A percentile compares a stretch with the other conserved stretches of the same genome.
Conservation (phyloP, 2,329 filamentous ascomycete genomes). For the Dryadomyces quercus-mongolicae region DNA sequence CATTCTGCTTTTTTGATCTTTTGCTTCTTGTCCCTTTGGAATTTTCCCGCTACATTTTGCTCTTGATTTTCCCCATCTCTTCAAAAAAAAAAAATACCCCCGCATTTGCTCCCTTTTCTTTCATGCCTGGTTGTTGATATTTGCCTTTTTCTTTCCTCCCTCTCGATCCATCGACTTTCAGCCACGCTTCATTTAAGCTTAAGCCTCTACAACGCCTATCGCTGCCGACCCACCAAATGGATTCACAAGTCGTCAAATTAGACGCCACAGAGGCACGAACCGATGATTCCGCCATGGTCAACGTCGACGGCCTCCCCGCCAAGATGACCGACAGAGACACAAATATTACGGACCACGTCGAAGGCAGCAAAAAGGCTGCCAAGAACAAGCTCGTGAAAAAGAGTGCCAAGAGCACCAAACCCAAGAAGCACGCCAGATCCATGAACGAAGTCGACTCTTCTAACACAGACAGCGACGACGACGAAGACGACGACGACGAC, state of each 20-base stretch:
- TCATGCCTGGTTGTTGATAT: not conserved
- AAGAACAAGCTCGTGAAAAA: slow-evolving; percentile 17
- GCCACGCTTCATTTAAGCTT: not conserved
- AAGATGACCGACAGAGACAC: slow-evolving; percentile 15
- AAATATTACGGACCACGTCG: slow-evolving; percentile 10
- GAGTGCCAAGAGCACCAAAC: slow-evolving; percentile 17
- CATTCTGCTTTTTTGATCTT: not conserved
- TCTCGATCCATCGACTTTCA: not conserved
- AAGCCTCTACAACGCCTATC: not conserved
- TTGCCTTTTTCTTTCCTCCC: not conserved
- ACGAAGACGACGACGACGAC: not conserved
- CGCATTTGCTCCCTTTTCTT: not conserved
- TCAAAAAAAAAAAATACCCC: not conserved
- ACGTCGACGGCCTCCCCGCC: slow-evolving; percentile 10
- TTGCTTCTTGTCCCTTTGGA: not conserved
- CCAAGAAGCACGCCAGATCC: slow-evolving; percentile 14
- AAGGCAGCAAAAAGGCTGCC: slow-evolving; percentile 7
- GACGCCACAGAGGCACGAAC: slow-evolving; percentile 11
- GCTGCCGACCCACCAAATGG: slow-evolving; percentile 11
- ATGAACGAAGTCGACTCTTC: slow-evolving; percentile 6
- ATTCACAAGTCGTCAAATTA: slow-evolving; percentile 11
- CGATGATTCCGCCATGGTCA: slow-evolving; percentile 14
- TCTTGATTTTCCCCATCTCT: not conserved
- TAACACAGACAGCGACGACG: slow-evolving; percentile 8
- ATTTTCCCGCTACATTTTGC: not conserved